These are phyloP conservation scores for Sarocladiaceae sp. DNA, from an alignment of 2,329 filamentous ascomycete species.

Conservation along the genomic window DNA sequence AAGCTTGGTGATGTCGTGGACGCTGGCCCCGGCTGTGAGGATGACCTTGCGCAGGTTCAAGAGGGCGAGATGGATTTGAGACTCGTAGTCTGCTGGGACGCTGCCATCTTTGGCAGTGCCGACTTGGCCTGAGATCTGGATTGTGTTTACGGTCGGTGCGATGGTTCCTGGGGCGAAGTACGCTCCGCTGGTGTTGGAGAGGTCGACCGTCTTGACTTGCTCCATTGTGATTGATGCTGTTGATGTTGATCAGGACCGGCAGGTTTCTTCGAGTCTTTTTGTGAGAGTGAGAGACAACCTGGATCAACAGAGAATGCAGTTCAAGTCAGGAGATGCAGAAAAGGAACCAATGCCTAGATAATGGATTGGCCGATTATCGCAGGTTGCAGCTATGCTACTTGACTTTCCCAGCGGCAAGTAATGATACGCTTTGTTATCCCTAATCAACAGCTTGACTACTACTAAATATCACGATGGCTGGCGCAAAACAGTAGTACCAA, in stretches of 20 bases:
- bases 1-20: constrained; percentile 33
- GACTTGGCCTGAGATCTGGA: constrained; percentile 30
- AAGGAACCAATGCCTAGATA: no score
- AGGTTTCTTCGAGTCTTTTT: background rate
- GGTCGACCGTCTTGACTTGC: constrained; percentile 11
- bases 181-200: constrained; percentile 12
- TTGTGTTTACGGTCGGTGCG: constrained; percentile 11
- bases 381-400: no score
- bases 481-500: no score
- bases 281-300: background rate
- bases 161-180: constrained; percentile 19
- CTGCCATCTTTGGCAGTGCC: constrained; percentile 24
- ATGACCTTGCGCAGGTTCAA: constrained; percentile 30
- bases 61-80: constrained; percentile 33
- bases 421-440: no score
- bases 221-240: background rate
- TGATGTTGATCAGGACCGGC: background rate
- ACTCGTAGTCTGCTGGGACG: constrained; percentile 31
- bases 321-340: no score
- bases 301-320: no score
- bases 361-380: no score
- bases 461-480: no score
- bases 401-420: no score
- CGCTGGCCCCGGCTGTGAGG: constrained; percentile 26
- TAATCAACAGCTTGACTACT: no score